phyloP scores from a whole-genome alignment of 257 asterid genomes.

The Cruciata laevipes region DNA sequence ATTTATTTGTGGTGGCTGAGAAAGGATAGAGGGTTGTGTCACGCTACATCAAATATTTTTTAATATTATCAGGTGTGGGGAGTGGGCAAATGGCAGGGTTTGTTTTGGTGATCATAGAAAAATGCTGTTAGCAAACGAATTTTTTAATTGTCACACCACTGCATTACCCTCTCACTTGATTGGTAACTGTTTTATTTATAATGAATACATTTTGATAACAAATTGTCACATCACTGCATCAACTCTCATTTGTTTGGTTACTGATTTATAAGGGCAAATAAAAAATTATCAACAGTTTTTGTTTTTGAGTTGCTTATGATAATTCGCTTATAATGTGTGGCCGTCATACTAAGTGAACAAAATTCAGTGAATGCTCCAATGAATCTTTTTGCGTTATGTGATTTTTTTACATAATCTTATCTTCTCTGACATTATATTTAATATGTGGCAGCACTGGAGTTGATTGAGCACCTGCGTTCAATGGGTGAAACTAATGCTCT shows the following conservation, averaged over 20 bases:
- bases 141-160: neutral
- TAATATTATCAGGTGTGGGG: neutral
- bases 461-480: constrained; percentile 92
- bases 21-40: neutral
- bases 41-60: neutral
- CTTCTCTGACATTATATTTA: constrained; percentile 2
- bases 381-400: neutral
- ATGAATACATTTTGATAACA: neutral
- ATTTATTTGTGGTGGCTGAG: neutral
- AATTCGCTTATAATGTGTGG: neutral
- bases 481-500: constrained; percentile 98
- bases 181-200: neutral
- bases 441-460: constrained; percentile 66
- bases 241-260: neutral
- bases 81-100: neutral
- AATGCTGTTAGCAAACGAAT: neutral
- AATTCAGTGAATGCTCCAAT: neutral
- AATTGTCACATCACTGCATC: neutral
- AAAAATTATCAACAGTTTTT: neutral
- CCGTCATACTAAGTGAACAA: neutral
- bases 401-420: neutral
- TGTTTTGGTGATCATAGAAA: neutral
- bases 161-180: neutral
- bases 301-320: neutral
- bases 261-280: neutral